Evolutionary conservation across 2,329 filamentous ascomycete species (phyloP).

Genomic region (Verticillium nubilum): DNA sequence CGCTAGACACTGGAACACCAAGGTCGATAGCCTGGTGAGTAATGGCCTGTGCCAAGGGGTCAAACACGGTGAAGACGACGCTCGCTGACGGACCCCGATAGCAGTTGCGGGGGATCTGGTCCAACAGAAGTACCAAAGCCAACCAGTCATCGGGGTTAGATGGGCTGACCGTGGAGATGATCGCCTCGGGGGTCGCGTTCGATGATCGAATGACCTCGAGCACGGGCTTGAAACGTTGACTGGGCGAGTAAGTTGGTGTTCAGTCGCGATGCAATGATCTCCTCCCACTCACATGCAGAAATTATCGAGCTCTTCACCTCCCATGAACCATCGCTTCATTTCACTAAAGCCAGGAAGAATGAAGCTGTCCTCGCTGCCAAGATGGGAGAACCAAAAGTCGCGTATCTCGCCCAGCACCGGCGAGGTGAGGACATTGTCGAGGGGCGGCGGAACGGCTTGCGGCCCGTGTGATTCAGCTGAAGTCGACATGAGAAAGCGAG

Average conservation of each 20-base stretch:
- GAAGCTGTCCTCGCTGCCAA: constrained; percentile 18
- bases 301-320: constrained; percentile 26
- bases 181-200: constrained; percentile 18
- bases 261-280: no score
- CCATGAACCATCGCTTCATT: constrained; percentile 27
- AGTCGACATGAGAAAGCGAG: neutral
- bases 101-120: constrained; percentile 59
- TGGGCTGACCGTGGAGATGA: constrained; percentile 21
- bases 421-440: neutral
- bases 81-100: constrained; percentile 42
- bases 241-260: constrained; percentile 6
- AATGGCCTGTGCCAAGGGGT: constrained; percentile 45
- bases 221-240: constrained; percentile 23
- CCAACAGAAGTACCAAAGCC: constrained; percentile 50
- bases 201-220: constrained; percentile 25
- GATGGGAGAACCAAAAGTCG: constrained; percentile 33
- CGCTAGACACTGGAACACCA: constrained; percentile 20
- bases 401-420: constrained; percentile 16
- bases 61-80: constrained; percentile 48
- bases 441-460: neutral
- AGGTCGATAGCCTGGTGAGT: constrained; percentile 25
- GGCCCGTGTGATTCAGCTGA: neutral
- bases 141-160: constrained; percentile 32
- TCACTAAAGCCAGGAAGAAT: constrained; percentile 19
- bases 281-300: constrained; percentile 25